Conservation (phyloP, 257 asterid genomes). For the Phtheirospermum japonicum region DNA sequence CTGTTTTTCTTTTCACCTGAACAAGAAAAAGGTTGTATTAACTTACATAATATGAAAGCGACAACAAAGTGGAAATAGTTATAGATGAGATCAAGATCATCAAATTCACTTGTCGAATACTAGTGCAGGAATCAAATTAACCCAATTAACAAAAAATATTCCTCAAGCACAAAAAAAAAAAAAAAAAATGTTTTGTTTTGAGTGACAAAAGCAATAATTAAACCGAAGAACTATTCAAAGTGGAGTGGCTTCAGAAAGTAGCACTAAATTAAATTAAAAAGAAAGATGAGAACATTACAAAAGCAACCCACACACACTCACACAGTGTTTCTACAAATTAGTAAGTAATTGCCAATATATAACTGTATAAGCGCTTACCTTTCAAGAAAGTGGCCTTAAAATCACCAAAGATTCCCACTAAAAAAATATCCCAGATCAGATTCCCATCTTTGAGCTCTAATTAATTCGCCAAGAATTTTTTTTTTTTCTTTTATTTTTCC, state of each 20-base stretch:
- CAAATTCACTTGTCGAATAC: slow-evolving; percentile 4
- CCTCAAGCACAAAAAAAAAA: too few species aligned
- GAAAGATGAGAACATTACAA: slow-evolving; percentile 23
- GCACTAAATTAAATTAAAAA: slow-evolving; percentile 17
- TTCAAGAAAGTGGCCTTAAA: slow-evolving; percentile 39
- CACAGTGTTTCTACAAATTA: slow-evolving; percentile 13
- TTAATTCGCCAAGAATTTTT: slow-evolving; percentile 33
- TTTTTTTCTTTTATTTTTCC: slow-evolving; percentile 9
- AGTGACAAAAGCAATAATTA: slow-evolving; percentile 8
- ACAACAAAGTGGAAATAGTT: slow-evolving; percentile 10
- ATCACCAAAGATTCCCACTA: slow-evolving; percentile 61
- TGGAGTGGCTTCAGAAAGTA: slow-evolving; percentile 30
- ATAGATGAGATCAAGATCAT: slow-evolving; percentile 12
- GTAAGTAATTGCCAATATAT: slow-evolving; percentile 16
- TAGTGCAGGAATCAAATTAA: background rate
- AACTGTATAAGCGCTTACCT: slow-evolving; percentile 40
- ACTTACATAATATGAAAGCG: slow-evolving; percentile 5
- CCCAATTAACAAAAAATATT: slow-evolving; percentile 14
- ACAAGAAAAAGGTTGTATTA: too few species aligned
- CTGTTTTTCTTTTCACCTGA: background rate
- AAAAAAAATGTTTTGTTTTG: too few species aligned
- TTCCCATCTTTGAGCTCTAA: slow-evolving; percentile 35
- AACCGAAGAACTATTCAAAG: slow-evolving; percentile 28
- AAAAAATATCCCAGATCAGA: slow-evolving; percentile 41
- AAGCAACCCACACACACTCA: slow-evolving; percentile 22